phyloP scores from a whole-genome alignment of 805 yeast species.

The Yamadazyma akitaensis region DNA sequence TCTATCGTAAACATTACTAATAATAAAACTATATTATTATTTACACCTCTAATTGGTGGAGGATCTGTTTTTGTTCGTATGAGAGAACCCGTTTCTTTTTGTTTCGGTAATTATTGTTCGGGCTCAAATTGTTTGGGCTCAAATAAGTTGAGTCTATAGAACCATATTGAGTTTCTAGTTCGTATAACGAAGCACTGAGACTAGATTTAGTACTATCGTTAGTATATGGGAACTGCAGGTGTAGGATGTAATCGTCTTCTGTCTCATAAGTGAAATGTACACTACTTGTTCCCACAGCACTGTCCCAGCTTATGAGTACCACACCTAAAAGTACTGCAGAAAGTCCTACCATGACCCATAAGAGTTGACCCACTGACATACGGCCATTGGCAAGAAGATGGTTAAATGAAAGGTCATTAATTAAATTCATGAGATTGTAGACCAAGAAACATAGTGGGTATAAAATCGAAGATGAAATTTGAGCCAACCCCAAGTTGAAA shows the following conservation, averaged over 20 bases:
- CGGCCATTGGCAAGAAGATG: conserved; percentile 49
- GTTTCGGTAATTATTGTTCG: too few species aligned
- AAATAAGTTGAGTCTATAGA: conserved; percentile 5
- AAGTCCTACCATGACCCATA: conserved; percentile 44
- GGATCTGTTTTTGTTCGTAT: conserved; percentile 14
- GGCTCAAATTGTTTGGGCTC: not conserved
- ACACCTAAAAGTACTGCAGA: conserved; percentile 65
- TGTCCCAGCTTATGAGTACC: conserved; percentile 56
- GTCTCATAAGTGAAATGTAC: not conserved
- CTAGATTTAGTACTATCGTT: not conserved
- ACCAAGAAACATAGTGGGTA: conserved; percentile 86
- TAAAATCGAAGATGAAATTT: conserved; percentile 68
- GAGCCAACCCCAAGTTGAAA: conserved; percentile 68
- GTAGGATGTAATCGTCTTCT: conserved; percentile 15
- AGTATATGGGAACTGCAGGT: conserved; percentile 16
- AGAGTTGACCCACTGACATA: conserved; percentile 47
- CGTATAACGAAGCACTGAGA: not conserved
- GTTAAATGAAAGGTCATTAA: conserved; percentile 52
- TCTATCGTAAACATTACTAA: not conserved
- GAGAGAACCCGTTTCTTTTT: conserved; percentile 11
- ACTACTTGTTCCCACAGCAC: conserved; percentile 22
- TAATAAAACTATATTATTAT: not conserved
- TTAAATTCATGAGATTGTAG: conserved; percentile 62
- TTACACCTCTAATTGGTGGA: conserved; percentile 7
- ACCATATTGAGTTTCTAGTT: conserved; percentile 4